Evolutionary conservation across 495 filamentous ascomycete genomes (phyloP).

Genomic region (Aspergillus asperescens): DNA sequence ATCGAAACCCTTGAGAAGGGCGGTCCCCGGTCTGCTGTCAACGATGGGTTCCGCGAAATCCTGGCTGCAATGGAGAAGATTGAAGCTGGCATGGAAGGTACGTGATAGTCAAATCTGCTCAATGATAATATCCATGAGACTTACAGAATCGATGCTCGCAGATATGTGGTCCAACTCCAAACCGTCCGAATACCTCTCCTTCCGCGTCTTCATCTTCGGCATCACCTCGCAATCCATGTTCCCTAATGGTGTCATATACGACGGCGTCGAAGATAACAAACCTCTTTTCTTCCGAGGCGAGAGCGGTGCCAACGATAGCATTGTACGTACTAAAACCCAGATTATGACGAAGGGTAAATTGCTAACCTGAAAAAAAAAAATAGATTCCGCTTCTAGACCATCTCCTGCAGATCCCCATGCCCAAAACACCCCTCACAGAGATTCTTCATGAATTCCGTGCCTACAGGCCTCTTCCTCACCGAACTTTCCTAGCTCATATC

Average conservation of each 20-base stretch:
- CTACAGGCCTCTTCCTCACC: slow-evolving; percentile 81
- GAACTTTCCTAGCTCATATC: slow-evolving; percentile 73
- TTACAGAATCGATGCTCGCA: slow-evolving; percentile 16
- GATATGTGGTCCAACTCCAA: slow-evolving; percentile 84
- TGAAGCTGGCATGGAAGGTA: slow-evolving; percentile 74
- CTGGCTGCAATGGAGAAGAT: slow-evolving; percentile 61
- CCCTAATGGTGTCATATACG: slow-evolving; percentile 80
- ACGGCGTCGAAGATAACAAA: slow-evolving; percentile 65
- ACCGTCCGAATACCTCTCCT: slow-evolving; percentile 70
- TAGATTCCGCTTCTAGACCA: slow-evolving; percentile 84
- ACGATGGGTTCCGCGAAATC: slow-evolving; percentile 57
- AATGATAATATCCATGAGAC: not conserved
- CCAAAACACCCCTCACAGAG: slow-evolving; percentile 72
- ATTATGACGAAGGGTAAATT: not conserved
- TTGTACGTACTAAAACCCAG: slow-evolving; percentile 41
- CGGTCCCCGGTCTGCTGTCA: slow-evolving; percentile 50
- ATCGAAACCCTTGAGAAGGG: slow-evolving; percentile 53
- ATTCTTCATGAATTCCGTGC: slow-evolving; percentile 80
- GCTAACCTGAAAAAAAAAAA: not conserved
- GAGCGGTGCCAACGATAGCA: slow-evolving; percentile 83
- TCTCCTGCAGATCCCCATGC: slow-evolving; percentile 73
- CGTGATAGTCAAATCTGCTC: slow-evolving; percentile 9
- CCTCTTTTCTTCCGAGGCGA: slow-evolving; percentile 77
- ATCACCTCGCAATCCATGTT: slow-evolving; percentile 90
- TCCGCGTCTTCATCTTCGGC: slow-evolving; percentile 92